A percentile compares a stretch with the other conserved stretches of the same genome.
Evolutionary conservation across 495 filamentous ascomycete species (phyloP).

Genomic region (Aspergillus funiculosus): DNA sequence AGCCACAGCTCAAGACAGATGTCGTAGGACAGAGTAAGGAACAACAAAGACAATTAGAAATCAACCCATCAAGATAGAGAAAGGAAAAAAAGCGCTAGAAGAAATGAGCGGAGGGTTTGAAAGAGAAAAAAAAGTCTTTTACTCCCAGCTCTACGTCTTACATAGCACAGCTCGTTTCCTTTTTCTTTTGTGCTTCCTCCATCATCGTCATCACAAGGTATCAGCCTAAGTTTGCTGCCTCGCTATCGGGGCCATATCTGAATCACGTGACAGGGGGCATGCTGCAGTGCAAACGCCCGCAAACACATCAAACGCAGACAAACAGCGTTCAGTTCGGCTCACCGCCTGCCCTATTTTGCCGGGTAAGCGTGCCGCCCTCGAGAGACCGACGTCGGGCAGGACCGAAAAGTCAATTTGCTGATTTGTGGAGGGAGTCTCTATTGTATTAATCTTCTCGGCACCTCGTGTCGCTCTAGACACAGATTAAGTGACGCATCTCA

Average conservation of each 20-base stretch:
- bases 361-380: constrained; percentile 7
- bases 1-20: constrained; percentile 5
- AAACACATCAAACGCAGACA: no score
- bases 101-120: neutral
- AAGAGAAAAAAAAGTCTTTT: no score
- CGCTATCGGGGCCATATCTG: neutral
- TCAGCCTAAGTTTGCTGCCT: neutral
- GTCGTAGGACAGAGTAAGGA: constrained; percentile 1
- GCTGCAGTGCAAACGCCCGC: no score
- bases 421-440: constrained; percentile 2
- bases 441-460: constrained; percentile 2
- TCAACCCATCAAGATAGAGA: neutral
- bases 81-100: neutral
- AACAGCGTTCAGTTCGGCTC: constrained; percentile 5
- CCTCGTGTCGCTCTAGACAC: no score
- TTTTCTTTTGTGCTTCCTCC: no score
- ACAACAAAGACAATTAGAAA: constrained; percentile 1
- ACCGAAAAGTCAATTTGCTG: constrained; percentile 3
- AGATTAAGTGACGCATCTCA: neutral
- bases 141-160: no score
- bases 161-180: no score
- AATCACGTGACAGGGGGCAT: constrained; percentile 13
- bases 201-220: no score
- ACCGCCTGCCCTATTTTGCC: constrained; percentile 15
- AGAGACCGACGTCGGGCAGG: constrained; percentile 18